These are phyloP conservation scores for Ophiognomonia clavigignenti-juglandacearum DNA, from an alignment of 2,329 filamentous ascomycete genomes.

Conservation along the genomic window DNA sequence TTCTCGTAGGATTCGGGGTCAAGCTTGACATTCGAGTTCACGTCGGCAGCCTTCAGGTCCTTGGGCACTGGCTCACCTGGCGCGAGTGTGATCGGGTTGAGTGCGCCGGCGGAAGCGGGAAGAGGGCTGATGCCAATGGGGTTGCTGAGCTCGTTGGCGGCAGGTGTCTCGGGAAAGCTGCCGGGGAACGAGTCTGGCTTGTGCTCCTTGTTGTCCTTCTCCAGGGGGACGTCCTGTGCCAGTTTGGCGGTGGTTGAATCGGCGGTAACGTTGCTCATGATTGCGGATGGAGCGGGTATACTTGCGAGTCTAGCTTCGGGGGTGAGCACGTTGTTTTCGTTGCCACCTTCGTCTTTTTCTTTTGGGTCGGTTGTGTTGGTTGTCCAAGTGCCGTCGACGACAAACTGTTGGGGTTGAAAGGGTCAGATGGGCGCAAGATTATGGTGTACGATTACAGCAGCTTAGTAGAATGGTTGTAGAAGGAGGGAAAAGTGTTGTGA, in stretches of 20 bases:
- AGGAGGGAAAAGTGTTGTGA: not conserved
- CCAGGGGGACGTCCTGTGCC: conserved; percentile 59
- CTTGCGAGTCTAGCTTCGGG: conserved; percentile 61
- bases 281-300: conserved; percentile 41
- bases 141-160: conserved; percentile 40
- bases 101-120: conserved; percentile 55
- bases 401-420: conserved; percentile 60
- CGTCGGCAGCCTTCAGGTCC: conserved; percentile 60
- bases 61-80: conserved; percentile 80
- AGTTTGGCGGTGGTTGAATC: conserved; percentile 65
- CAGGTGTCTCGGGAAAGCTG: conserved; percentile 68
- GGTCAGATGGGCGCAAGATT: conserved; percentile 20
- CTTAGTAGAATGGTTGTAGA: not conserved
- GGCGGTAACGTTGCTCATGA: conserved; percentile 63
- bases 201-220: conserved; percentile 31
- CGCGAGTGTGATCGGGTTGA: conserved; percentile 75
- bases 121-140: conserved; percentile 56
- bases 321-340: conserved; percentile 88
- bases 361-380: conserved; percentile 75
- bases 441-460: not conserved
- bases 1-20: conserved; percentile 87
- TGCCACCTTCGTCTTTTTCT: conserved; percentile 77
- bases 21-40: conserved; percentile 66
- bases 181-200: conserved; percentile 48
- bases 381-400: conserved; percentile 89